Percentiles rank a stretch among this genome's conserved stretches.
Conservation (phyloP, 2,329 filamentous ascomycete genomes). For the Apiospora marii region DNA sequence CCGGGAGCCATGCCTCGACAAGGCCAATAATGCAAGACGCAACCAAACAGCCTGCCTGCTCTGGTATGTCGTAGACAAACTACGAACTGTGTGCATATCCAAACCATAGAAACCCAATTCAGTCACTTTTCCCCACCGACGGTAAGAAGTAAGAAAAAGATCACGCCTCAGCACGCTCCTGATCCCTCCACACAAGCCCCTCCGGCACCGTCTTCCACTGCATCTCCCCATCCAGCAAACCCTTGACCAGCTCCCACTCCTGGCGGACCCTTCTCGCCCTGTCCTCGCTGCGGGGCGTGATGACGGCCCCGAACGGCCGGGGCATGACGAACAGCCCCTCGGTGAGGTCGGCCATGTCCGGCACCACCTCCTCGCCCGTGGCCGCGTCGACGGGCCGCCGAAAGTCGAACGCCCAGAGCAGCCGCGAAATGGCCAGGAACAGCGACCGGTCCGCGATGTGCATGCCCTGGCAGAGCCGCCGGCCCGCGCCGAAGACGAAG, state of each 20-base stretch:
- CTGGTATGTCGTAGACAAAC: too few relatives aligned
- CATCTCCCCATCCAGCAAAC: slow-evolving; percentile 36
- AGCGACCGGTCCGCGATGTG: slow-evolving; percentile 45
- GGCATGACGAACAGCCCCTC: slow-evolving; percentile 29
- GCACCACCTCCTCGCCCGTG: slow-evolving; percentile 30
- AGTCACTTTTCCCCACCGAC: too few relatives aligned
- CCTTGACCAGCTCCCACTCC: slow-evolving; percentile 33
- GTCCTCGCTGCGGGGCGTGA: slow-evolving; percentile 29
- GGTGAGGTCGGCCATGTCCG: slow-evolving; percentile 28
- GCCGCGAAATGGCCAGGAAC: slow-evolving; percentile 48
- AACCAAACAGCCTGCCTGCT: too few relatives aligned
- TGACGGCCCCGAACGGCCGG: slow-evolving; percentile 28
- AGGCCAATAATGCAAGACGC: too few relatives aligned
- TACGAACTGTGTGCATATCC: too few relatives aligned
- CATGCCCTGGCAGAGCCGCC: slow-evolving; percentile 58
- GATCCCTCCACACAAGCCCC: slow-evolving; percentile 28
- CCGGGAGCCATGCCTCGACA: too few relatives aligned
- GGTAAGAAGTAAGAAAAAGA: too few relatives aligned
- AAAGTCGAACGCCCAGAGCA: slow-evolving; percentile 59
- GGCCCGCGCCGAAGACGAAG: slow-evolving; percentile 42
- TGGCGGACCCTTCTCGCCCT: slow-evolving; percentile 27
- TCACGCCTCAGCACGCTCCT: not conserved
- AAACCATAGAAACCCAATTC: too few relatives aligned
- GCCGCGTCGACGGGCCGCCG: slow-evolving; percentile 28
- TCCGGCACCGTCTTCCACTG: slow-evolving; percentile 40